phyloP scores from a whole-genome alignment of 441 rosid species.

The Macaranga tanarius region DNA sequence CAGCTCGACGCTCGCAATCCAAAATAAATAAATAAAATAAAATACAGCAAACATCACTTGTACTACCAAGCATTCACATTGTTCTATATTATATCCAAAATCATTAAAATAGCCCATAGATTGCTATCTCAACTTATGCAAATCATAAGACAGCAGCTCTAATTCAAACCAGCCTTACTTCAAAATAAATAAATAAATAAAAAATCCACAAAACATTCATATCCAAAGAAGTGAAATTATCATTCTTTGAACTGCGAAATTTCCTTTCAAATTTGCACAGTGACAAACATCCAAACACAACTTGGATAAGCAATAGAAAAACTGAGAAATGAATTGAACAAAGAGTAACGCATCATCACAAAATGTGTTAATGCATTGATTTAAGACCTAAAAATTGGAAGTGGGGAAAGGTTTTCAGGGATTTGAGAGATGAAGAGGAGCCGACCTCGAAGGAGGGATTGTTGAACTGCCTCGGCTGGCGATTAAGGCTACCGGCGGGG shows the following conservation, averaged over 20 bases:
- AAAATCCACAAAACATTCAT: not conserved
- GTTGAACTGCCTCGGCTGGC: not conserved
- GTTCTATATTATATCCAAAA: not conserved
- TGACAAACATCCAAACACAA: not conserved
- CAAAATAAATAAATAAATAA: not conserved
- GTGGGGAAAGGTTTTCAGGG: not conserved
- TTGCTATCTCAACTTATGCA: too few relatives aligned
- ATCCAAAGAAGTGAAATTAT: not conserved
- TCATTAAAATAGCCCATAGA: not conserved
- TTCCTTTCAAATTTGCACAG: not conserved
- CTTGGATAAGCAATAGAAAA: not conserved
- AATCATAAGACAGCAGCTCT: not conserved
- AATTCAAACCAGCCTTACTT: not conserved
- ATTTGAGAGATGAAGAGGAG: not conserved
- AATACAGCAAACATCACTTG: not conserved
- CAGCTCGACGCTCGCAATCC: too few relatives aligned
- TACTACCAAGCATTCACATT: not conserved
- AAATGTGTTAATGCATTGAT: not conserved
- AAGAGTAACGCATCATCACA: not conserved
- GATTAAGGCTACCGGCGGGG: conserved; percentile 2
- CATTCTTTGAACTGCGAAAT: too few relatives aligned
- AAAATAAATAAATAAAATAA: too few relatives aligned
- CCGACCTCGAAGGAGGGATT: not conserved
- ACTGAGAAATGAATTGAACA: not conserved
- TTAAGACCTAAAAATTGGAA: not conserved